Conservation (phyloP, 2,329 filamentous ascomycete species). For the Fusarium verrucosum region DNA sequence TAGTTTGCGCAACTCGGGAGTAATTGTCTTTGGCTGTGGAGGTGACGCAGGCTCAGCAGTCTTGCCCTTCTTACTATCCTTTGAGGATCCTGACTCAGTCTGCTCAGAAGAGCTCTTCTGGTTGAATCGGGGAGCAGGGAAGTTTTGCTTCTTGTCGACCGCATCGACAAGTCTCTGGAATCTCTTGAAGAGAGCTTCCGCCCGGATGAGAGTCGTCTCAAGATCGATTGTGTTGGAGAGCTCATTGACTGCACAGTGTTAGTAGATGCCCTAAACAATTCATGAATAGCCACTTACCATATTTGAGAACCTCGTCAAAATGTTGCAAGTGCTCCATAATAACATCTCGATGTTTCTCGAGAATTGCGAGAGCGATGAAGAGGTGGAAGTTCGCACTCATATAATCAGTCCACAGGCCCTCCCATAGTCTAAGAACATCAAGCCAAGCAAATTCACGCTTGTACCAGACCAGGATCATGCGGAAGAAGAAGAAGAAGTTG, state of each 20-base stretch:
- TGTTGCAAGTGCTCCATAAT: constrained; percentile 94
- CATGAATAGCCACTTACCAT: constrained; percentile 66
- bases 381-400: constrained; percentile 90
- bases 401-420: constrained; percentile 93
- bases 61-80: constrained; percentile 49
- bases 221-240: constrained; percentile 93
- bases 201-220: constrained; percentile 83
- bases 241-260: constrained; percentile 78
- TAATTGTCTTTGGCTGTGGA: constrained; percentile 59
- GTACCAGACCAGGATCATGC: constrained; percentile 98
- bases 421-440: constrained; percentile 90
- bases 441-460: constrained; percentile 95
- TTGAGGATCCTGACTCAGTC: constrained; percentile 10
- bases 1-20: constrained; percentile 64
- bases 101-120: constrained; percentile 28
- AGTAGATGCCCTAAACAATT: constrained; percentile 8
- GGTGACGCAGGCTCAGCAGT: constrained; percentile 48
- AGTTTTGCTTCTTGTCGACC: constrained; percentile 90
- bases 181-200: constrained; percentile 86
- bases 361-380: constrained; percentile 90
- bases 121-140: constrained; percentile 65
- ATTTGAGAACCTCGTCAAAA: constrained; percentile 98
- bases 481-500: constrained; percentile 99
- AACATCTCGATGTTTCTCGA: constrained; percentile 95
- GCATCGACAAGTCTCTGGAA: constrained; percentile 91